Conservation (phyloP, 1,284 basidiomycete genomes). For the Irpex rosettiformis region DNA sequence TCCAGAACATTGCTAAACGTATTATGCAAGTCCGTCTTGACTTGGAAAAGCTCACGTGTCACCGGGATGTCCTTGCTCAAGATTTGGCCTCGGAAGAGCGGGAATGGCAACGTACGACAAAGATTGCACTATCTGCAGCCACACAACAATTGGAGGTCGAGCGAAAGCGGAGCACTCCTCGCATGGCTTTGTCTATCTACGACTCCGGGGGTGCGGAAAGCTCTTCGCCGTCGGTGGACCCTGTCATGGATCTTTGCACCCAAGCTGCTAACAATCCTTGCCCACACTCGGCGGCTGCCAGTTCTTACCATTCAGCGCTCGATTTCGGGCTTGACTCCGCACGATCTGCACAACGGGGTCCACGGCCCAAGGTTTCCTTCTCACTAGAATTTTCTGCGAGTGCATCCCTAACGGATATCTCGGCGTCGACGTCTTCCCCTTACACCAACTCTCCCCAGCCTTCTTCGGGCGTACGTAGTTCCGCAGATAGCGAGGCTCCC, state of each 20-base stretch:
- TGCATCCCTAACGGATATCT: slow-evolving; percentile 18
- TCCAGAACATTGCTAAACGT: slow-evolving; percentile 65
- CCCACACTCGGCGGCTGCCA: slow-evolving; percentile 48
- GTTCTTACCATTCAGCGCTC: slow-evolving; percentile 64
- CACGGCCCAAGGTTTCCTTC: slow-evolving; percentile 21
- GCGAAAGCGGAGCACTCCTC: slow-evolving; percentile 31
- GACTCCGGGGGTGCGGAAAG: slow-evolving; percentile 24
- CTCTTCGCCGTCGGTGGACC: neutral
- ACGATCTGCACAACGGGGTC: neutral
- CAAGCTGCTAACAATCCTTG: slow-evolving; percentile 19
- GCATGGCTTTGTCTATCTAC: slow-evolving; percentile 42
- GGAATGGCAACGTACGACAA: slow-evolving; percentile 66
- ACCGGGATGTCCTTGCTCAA: slow-evolving; percentile 69
- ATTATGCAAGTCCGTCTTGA: slow-evolving; percentile 71
- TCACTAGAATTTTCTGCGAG: slow-evolving; percentile 36
- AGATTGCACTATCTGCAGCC: slow-evolving; percentile 69
- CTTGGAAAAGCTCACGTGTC: slow-evolving; percentile 69
- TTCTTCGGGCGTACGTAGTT: slow-evolving; percentile 20
- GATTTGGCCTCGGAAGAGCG: slow-evolving; percentile 75
- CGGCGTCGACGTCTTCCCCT: slow-evolving; percentile 19
- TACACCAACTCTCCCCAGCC: slow-evolving; percentile 20
- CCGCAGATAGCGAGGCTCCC: slow-evolving; percentile 19
- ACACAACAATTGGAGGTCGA: slow-evolving; percentile 58
- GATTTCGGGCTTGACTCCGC: slow-evolving; percentile 47
- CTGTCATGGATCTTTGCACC: neutral